phyloP scores from a whole-genome alignment of 495 filamentous ascomycete species.

The Penicillium crystallinum region DNA sequence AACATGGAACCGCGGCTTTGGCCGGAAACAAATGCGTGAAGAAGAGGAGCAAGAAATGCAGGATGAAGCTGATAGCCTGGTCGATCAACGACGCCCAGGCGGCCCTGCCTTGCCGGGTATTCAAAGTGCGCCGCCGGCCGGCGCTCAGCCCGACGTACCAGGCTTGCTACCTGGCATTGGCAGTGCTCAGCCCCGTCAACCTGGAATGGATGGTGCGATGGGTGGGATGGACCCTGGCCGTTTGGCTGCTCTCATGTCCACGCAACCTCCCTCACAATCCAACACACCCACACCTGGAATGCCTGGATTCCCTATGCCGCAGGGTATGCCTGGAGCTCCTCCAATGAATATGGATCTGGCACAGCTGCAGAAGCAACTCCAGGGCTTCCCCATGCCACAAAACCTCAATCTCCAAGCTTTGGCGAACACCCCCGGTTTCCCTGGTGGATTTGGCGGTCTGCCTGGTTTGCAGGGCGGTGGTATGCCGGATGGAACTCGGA shows the following conservation, averaged over 20 bases:
- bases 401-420: conserved; percentile 43
- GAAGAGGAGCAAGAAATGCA: conserved; percentile 91
- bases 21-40: conserved; percentile 73
- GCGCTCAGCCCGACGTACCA: conserved; percentile 29
- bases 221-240: conserved; percentile 50
- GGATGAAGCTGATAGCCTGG: conserved; percentile 88
- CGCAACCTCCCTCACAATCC: conserved; percentile 35
- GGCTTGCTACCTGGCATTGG: conserved; percentile 44
- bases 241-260: conserved; percentile 44
- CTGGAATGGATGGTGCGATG: conserved; percentile 46
- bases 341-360: conserved; percentile 63
- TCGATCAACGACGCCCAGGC: conserved; percentile 76
- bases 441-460: conserved; percentile 34
- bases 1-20: conserved; percentile 79
- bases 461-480: conserved; percentile 42
- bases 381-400: conserved; percentile 35
- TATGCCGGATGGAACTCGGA: conserved; percentile 33
- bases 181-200: conserved; percentile 45
- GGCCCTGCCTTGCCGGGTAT: conserved; percentile 50
- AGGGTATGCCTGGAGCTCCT: conserved; percentile 41
- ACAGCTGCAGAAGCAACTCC: conserved; percentile 55
- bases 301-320: conserved; percentile 42
- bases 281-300: conserved; percentile 26
- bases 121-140: conserved; percentile 31
- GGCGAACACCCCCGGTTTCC: conserved; percentile 34